Percentiles rank a stretch among this genome's conserved stretches.
phyloP scores from a whole-genome alignment of 1,284 basidiomycete species.

The Heliocybe sulcata region DNA sequence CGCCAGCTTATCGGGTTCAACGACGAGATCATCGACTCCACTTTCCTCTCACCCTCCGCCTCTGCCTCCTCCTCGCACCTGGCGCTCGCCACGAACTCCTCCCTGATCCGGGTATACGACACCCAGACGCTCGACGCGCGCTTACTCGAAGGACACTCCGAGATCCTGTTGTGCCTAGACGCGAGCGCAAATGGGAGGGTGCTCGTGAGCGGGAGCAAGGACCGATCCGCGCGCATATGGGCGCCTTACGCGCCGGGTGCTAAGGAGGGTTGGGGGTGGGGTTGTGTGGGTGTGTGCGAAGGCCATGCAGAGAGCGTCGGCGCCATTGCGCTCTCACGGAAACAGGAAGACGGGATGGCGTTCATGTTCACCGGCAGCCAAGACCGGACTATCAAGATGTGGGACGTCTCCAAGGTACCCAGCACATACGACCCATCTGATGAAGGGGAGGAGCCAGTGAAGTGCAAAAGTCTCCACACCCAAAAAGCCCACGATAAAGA shows the following conservation, averaged over 20 bases:
- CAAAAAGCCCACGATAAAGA: conserved; percentile 97
- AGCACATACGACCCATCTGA: conserved; percentile 8
- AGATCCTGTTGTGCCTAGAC: conserved; percentile 88
- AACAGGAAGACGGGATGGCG: conserved; percentile 26
- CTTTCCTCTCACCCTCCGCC: conserved; percentile 56
- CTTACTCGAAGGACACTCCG: conserved; percentile 81
- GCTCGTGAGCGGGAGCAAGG: conserved; percentile 90
- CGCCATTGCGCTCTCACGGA: conserved; percentile 75
- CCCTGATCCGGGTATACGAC: conserved; percentile 84
- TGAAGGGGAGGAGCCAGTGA: conserved; percentile 24
- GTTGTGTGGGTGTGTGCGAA: conserved; percentile 83
- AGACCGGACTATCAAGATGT: conserved; percentile 97
- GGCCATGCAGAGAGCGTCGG: conserved; percentile 96
- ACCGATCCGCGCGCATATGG: conserved; percentile 88
- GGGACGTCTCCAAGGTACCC: conserved; percentile 70
- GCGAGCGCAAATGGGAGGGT: conserved; percentile 59
- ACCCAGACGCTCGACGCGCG: conserved; percentile 69
- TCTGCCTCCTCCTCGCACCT: conserved; percentile 57
- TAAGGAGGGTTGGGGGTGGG: conserved; percentile 47
- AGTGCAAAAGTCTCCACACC: conserved; percentile 80
- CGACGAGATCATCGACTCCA: conserved; percentile 92
- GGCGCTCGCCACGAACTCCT: conserved; percentile 94
- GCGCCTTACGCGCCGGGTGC: conserved; percentile 28
- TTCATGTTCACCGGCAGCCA: conserved; percentile 95
- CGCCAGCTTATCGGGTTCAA: conserved; percentile 97